Percentiles rank a stretch among this genome's conserved stretches.
These are phyloP conservation scores for Fusarium sp. DNA, from an alignment of 2,329 filamentous ascomycete species.

Conservation along the genomic window DNA sequence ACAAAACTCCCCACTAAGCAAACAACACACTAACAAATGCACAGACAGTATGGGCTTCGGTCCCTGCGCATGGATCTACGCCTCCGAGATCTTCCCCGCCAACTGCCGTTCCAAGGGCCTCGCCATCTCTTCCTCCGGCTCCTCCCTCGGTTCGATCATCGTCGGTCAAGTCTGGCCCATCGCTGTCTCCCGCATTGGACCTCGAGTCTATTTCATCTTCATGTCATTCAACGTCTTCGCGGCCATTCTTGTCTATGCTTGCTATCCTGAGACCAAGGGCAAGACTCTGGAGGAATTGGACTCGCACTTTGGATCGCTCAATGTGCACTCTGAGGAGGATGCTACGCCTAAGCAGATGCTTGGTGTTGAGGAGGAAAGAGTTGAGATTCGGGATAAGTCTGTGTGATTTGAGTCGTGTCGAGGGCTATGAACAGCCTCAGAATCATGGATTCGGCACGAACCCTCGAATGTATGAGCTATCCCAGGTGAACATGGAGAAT, in stretches of 20 bases:
- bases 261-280: constrained; percentile 24
- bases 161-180: constrained; percentile 27
- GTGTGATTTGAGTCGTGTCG: not conserved
- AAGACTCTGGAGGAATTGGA: constrained; percentile 26
- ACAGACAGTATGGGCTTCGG: constrained; percentile 31
- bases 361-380: constrained; percentile 6
- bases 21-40: not conserved
- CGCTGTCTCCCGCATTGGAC: constrained; percentile 11
- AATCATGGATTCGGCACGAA: no score
- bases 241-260: constrained; percentile 19
- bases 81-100: constrained; percentile 29
- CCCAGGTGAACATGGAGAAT: no score
- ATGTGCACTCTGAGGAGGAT: constrained; percentile 24
- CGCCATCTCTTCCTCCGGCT: constrained; percentile 20
- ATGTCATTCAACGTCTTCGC: constrained; percentile 26
- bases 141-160: constrained; percentile 22
- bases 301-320: constrained; percentile 26
- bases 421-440: no score
- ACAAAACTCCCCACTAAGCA: accelerated
- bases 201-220: constrained; percentile 23
- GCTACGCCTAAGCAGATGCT: constrained; percentile 31
- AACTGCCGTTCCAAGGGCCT: constrained; percentile 29
- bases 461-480: no score
- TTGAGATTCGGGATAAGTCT: constrained; percentile 6
- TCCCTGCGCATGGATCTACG: constrained; percentile 26